Evolutionary conservation across 345 rosid genomes (phyloP).

Genomic region (Eucalyptus polybractea): DNA sequence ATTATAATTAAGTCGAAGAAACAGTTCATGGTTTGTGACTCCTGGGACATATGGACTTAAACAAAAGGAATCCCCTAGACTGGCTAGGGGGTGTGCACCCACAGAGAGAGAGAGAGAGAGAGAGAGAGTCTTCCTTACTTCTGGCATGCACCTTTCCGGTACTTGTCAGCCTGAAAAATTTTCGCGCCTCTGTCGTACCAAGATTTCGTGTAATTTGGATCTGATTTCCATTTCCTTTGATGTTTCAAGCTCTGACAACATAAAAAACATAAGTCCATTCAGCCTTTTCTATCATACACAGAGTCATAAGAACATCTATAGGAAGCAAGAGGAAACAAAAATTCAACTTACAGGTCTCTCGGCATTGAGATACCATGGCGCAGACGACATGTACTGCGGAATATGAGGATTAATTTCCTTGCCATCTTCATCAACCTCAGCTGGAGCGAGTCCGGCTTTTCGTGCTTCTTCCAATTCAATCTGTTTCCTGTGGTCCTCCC

Average conservation of each 20-base stretch:
- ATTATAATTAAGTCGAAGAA: not conserved
- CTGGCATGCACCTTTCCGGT: constrained; percentile 60
- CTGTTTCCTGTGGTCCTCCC: constrained; percentile 57
- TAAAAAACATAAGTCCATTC: not conserved
- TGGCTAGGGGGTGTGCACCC: not conserved
- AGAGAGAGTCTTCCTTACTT: constrained; percentile 27
- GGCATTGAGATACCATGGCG: constrained; percentile 49
- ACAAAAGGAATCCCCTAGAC: not conserved
- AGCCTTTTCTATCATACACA: not conserved
- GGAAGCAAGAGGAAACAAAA: not conserved
- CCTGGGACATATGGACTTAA: not conserved
- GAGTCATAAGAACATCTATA: not conserved
- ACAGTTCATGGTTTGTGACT: not conserved
- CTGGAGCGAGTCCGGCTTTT: constrained; percentile 67
- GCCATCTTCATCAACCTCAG: constrained; percentile 63
- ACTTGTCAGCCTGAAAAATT: constrained; percentile 55
- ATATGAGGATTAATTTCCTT: constrained; percentile 57
- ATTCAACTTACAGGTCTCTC: constrained; percentile 48
- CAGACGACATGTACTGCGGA: constrained; percentile 64
- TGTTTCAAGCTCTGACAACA: constrained; percentile 54
- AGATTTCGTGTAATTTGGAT: constrained; percentile 65
- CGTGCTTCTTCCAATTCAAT: constrained; percentile 64
- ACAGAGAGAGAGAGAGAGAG: not conserved
- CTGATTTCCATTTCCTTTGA: constrained; percentile 82
- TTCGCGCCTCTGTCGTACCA: constrained; percentile 77